A percentile compares a stretch with the other conserved stretches of the same genome.
Evolutionary conservation across 805 yeast species (phyloP).

Genomic region (Kuraishia hungarica): DNA sequence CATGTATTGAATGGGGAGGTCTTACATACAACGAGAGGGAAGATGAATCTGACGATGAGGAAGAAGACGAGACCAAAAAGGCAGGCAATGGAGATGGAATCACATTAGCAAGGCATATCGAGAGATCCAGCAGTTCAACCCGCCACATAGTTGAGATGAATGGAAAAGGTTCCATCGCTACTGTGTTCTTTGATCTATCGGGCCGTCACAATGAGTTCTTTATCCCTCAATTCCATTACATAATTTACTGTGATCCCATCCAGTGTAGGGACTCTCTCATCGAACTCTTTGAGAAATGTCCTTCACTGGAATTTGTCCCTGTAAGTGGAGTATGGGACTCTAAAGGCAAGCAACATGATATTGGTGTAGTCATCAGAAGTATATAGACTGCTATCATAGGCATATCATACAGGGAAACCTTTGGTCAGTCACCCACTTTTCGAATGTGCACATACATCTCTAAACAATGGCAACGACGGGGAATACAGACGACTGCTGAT

Average conservation of each 20-base stretch:
- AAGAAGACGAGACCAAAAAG: not conserved
- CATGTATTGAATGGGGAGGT: constrained; percentile 74
- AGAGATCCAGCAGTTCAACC: not conserved
- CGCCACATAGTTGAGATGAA: not conserved
- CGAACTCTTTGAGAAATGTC: not conserved
- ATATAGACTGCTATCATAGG: no score
- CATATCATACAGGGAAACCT: no score
- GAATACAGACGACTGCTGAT: no score
- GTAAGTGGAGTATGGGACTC: constrained; percentile 18
- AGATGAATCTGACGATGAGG: constrained; percentile 8
- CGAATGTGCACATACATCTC: no score
- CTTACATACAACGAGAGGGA: constrained; percentile 34
- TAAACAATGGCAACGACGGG: no score
- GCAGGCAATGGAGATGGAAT: not conserved
- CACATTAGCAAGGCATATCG: not conserved
- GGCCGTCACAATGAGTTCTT: not conserved
- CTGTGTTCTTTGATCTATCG: not conserved
- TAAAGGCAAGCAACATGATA: constrained; percentile 12
- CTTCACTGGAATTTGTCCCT: constrained; percentile 18
- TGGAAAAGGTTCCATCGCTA: not conserved
- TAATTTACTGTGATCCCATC: not conserved
- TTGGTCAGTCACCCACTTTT: no score
- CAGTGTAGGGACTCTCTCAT: not conserved
- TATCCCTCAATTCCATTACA: not conserved
- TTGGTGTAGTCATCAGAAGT: constrained; percentile 16